These are phyloP conservation scores for Thraustotheca clavata DNA, from an alignment of 352 stramenopile species.

Conservation along the genomic window DNA sequence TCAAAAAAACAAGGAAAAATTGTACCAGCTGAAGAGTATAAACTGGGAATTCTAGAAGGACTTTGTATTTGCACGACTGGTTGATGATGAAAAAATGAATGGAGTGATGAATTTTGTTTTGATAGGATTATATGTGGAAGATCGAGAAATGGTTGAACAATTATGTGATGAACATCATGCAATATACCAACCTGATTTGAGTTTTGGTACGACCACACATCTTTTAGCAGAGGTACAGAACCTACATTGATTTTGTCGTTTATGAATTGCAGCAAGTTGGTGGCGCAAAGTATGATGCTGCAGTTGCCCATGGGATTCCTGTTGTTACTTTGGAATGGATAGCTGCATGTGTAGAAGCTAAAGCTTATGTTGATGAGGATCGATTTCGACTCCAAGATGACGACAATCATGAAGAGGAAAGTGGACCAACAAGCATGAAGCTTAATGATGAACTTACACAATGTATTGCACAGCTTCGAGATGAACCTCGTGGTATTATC, in stretches of 20 bases:
- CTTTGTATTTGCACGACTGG: conserved; percentile 57
- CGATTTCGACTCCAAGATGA: conserved; percentile 10
- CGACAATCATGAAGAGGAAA: not conserved
- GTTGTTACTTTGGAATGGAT: conserved; percentile 67
- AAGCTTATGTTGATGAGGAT: conserved; percentile 23
- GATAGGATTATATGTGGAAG: conserved; percentile 31
- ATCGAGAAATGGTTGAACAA: conserved; percentile 44
- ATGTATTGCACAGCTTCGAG: not conserved
- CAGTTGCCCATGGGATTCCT: conserved; percentile 42
- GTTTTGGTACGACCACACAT: conserved; percentile 47
- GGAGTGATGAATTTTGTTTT: too few relatives aligned
- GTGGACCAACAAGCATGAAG: conserved; percentile 28
- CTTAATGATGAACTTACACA: conserved; percentile 35
- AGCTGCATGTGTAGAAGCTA: conserved; percentile 45
- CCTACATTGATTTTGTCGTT: not conserved
- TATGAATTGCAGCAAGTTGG: conserved; percentile 30
- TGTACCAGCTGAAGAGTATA: conserved; percentile 32
- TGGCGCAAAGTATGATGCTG: conserved; percentile 60
- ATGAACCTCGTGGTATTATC: conserved; percentile 1
- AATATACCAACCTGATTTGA: conserved; percentile 48
- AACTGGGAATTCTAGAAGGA: conserved; percentile 41
- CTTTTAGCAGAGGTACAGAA: conserved; percentile 43
- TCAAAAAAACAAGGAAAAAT: conserved; percentile 41
- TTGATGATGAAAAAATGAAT: not conserved
- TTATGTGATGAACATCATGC: conserved; percentile 35